Percentiles rank a stretch among this genome's conserved stretches.
Conservation (phyloP, 75 land plant species). For the Cupressus sempervirens region DNA sequence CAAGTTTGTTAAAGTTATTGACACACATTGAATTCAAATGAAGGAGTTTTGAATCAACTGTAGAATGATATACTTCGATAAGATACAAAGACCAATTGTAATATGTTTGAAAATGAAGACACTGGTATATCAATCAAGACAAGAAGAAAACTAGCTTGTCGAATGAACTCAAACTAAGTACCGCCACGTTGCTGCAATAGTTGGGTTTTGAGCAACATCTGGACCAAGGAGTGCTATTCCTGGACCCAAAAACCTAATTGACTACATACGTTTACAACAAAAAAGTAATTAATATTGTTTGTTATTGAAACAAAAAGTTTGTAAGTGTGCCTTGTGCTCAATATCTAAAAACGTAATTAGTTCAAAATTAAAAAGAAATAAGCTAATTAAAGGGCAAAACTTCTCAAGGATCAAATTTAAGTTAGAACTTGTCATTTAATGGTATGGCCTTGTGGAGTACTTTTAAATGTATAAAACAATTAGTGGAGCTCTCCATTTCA, state of each 20-base stretch:
- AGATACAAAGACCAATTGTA: neutral
- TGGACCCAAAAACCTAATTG: conserved; percentile 92
- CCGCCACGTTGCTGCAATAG: conserved; percentile 59
- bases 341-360: neutral
- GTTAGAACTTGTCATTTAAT: neutral
- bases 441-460: neutral
- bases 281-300: neutral
- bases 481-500: neutral
- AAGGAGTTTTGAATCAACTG: neutral
- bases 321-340: neutral
- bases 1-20: neutral
- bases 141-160: conserved; percentile 87
- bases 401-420: neutral
- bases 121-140: neutral
- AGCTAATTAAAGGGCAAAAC: neutral
- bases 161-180: conserved; percentile 87
- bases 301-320: neutral
- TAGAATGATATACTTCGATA: neutral
- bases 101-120: neutral
- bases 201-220: conserved; percentile 59
- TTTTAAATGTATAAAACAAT: neutral
- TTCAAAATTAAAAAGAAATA: neutral
- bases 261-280: conserved; percentile 35
- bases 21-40: neutral
- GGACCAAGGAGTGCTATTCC: conserved; percentile 72